Percentiles rank a stretch among this genome's conserved stretches.
phyloP scores from a whole-genome alignment of 2,329 filamentous ascomycete genomes.

The Coniella lustricola region DNA sequence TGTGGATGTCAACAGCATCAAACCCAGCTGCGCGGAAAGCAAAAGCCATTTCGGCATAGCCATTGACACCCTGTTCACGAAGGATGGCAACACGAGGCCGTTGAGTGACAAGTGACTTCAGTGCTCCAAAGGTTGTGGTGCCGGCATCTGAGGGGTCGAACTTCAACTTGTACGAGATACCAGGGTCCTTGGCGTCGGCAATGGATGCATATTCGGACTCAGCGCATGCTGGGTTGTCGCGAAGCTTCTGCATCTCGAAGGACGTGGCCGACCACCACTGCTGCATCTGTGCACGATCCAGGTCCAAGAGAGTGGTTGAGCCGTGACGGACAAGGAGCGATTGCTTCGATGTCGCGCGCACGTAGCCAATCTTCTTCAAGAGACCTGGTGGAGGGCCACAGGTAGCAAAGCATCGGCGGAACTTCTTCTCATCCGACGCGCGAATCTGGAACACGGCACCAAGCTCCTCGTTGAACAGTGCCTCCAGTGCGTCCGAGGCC shows the following conservation, averaged over 20 bases:
- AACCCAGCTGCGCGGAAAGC: slow-evolving; percentile 90
- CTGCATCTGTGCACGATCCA: slow-evolving; percentile 68
- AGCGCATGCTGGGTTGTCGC: slow-evolving; percentile 83
- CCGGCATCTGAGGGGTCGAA: slow-evolving; percentile 75
- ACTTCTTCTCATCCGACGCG: slow-evolving; percentile 74
- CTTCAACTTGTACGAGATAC: slow-evolving; percentile 75
- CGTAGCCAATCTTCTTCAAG: slow-evolving; percentile 76
- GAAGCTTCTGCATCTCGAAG: slow-evolving; percentile 80
- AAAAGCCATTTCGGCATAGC: slow-evolving; percentile 96
- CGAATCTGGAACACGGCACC: slow-evolving; percentile 94
- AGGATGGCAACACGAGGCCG: slow-evolving; percentile 80
- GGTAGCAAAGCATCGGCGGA: slow-evolving; percentile 84
- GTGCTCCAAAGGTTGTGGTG: slow-evolving; percentile 58
- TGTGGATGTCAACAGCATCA: slow-evolving; percentile 87
- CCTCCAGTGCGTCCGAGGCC: slow-evolving; percentile 59
- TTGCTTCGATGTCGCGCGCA: slow-evolving; percentile 64
- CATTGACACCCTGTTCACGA: slow-evolving; percentile 91
- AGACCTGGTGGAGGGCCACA: slow-evolving; percentile 76
- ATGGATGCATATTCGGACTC: slow-evolving; percentile 76
- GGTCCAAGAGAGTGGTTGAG: slow-evolving; percentile 59
- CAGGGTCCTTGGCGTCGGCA: slow-evolving; percentile 67
- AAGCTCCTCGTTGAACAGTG: slow-evolving; percentile 92
- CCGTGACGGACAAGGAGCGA: slow-evolving; percentile 69
- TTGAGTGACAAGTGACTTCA: slow-evolving; percentile 50
- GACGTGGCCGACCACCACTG: slow-evolving; percentile 86